Evolutionary conservation across 805 yeast genomes (phyloP), one percentile per base, ranked within the genome.

Genomic region (Kockiozyma suomiensis): DNA sequence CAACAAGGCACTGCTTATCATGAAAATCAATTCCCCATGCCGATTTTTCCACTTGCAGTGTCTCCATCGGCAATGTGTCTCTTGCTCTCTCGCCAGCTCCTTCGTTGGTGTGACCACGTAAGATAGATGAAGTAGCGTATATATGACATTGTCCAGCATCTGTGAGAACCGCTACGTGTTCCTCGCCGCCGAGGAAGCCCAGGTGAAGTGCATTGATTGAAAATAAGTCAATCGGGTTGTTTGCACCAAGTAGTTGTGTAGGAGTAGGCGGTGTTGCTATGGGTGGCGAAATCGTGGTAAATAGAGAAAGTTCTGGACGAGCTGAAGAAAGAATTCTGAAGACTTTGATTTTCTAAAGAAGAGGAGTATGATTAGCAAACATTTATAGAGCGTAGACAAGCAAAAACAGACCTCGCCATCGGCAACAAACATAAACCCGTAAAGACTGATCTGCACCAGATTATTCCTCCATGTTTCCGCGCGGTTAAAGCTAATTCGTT

Each of bases 1-100:
- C 65, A 25, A 61, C 33, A 15, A 61, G 37, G n/a, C 54, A 43
- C 37, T 55, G 58, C 4, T 49, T 46, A 28, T 61, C 65, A 23
- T 59, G 41, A n/a, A 61, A 37, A 21, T 49, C 65, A 6, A 59
- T 50, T 10, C 65, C 65, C 65, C 65, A 61, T 0, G 65, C 65
- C 8, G 65, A 61, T 45, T 51, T 50, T 17, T 49, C 60, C 8
- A 61, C 60, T 37, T 61, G 64, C 7, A 61, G 35, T 17, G 41
- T 51, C 37, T 59, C 59, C 30, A 46, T 45, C 5, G 65, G 65
- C 25, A 25, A 25, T 25, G 41, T 23, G 10, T 48, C 58, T 19
- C 30, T 46, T 6, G 43, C 48, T n/a, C 30, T n/a, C 3, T 50
- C 58, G 6, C 38, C 58, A 8, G 52, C 50, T 7, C 54, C 60